Percentiles rank a stretch among this genome's conserved stretches.
Conservation (phyloP, 2,329 filamentous ascomycete species). For the Pyricularia pennisetigena region DNA sequence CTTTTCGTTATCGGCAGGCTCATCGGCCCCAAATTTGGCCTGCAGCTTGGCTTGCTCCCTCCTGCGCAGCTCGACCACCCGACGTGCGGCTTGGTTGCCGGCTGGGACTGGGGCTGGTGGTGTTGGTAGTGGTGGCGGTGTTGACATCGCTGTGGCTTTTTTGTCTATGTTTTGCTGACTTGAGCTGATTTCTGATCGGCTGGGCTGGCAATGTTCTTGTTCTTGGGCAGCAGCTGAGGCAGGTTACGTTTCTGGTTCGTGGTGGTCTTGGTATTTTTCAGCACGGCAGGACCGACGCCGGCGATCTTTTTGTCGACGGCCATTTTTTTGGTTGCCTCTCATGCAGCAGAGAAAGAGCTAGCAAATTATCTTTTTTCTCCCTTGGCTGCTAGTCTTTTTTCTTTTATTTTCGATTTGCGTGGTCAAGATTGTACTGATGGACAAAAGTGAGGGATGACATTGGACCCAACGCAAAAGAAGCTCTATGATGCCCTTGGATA, state of each 20-base stretch:
- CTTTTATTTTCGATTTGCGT: no score
- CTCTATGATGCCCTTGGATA: neutral
- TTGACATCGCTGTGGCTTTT: neutral
- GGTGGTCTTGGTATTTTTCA: no score
- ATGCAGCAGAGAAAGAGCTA: no score
- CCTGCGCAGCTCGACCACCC: neutral
- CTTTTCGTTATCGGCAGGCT: neutral
- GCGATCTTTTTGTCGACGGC: neutral
- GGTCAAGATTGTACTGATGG: neutral
- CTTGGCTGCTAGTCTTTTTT: neutral
- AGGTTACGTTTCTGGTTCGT: no score
- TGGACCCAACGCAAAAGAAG: neutral
- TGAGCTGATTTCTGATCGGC: no score
- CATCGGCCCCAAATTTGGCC: neutral
- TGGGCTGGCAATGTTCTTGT: no score
- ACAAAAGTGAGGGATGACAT: neutral
- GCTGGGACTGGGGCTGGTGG: neutral
- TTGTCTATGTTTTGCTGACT: neutral
- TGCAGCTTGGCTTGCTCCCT: neutral
- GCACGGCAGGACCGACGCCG: neutral
- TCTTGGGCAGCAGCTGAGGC: no score
- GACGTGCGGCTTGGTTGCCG: neutral
- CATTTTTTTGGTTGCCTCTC: neutral
- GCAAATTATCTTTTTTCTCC: neutral
- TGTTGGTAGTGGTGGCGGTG: neutral